Conservation (phyloP, 1,284 basidiomycete genomes). For the Fistulina hepatica region DNA sequence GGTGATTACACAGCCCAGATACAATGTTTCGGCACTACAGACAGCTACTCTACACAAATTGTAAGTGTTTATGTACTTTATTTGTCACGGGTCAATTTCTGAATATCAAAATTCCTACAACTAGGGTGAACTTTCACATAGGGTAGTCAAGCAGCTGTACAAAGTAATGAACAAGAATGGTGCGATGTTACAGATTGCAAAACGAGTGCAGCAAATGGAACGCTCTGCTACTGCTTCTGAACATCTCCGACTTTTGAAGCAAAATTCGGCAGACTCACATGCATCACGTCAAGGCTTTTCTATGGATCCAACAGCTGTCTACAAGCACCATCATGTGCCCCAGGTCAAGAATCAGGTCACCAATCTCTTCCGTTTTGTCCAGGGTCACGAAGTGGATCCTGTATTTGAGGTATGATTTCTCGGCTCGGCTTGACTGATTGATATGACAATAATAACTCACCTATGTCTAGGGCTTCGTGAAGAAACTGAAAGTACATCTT, state of each 20-base stretch:
- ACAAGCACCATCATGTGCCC: slow-evolving; percentile 12
- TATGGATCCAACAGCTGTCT: slow-evolving; percentile 6
- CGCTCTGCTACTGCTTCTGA: slow-evolving; percentile 1
- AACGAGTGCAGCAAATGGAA: slow-evolving; percentile 8
- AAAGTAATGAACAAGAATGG: slow-evolving; percentile 20
- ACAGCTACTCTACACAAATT: slow-evolving; percentile 14
- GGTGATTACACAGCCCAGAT: slow-evolving; percentile 13
- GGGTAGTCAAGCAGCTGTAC: slow-evolving; percentile 21
- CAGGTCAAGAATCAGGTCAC: not conserved
- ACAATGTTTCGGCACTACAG: slow-evolving; percentile 10
- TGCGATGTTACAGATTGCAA: slow-evolving; percentile 18
- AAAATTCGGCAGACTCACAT: not conserved
- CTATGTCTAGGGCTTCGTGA: slow-evolving; percentile 13
- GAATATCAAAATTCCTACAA: no score
- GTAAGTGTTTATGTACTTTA: slow-evolving; percentile 4
- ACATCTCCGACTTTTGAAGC: not conserved
- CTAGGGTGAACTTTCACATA: slow-evolving; percentile 25
- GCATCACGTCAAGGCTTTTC: not conserved
- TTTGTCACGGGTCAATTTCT: not conserved
- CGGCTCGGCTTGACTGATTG: not conserved
- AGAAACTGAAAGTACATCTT: slow-evolving; percentile 10
- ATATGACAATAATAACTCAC: not conserved
- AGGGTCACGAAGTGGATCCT: slow-evolving; percentile 6
- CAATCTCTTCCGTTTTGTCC: slow-evolving; percentile 7
- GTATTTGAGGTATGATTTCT: slow-evolving; percentile 8